Percentiles rank a stretch among this genome's conserved stretches.
phyloP scores from a whole-genome alignment of 495 filamentous ascomycete genomes.

The Aspergillus sclerotioniger region DNA sequence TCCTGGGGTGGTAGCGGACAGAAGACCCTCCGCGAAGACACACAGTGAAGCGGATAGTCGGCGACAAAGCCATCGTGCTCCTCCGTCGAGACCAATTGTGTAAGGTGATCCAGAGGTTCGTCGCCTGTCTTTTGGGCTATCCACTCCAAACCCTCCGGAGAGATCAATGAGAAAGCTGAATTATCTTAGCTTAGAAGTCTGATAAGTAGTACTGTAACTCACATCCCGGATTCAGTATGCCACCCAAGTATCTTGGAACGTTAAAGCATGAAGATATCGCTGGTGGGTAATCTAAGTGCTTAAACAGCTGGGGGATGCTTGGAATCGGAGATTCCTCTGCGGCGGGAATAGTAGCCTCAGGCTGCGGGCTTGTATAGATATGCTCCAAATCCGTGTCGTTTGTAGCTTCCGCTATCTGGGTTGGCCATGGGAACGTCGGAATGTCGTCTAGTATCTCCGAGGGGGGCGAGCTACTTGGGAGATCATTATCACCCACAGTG shows the following conservation, averaged over 20 bases:
- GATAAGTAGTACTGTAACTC: background rate
- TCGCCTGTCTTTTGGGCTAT: constrained; percentile 12
- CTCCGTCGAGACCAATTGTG: background rate
- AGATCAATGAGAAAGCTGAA: constrained; percentile 14
- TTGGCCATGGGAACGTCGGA: background rate
- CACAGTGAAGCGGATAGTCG: background rate
- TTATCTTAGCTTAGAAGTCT: background rate
- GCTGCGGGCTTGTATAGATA: background rate
- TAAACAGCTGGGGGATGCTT: background rate
- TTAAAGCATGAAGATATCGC: constrained; percentile 7
- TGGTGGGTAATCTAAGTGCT: background rate
- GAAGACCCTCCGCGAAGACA: constrained; percentile 12
- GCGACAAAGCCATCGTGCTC: background rate
- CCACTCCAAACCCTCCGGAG: constrained; percentile 19
- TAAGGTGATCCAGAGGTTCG: background rate
- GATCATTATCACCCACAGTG: background rate
- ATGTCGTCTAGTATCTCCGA: background rate
- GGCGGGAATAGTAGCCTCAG: background rate
- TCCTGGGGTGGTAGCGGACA: constrained; percentile 17
- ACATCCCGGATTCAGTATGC: constrained; percentile 9
- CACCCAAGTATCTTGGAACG: constrained; percentile 16
- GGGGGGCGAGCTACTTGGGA: background rate
- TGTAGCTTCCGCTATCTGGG: too few species aligned
- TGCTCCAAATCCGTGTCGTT: background rate
- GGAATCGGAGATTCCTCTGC: background rate